Percentiles rank a stretch among this genome's conserved stretches.
These are phyloP conservation scores for Ceratobasidium sp. DNA, from an alignment of 1,284 basidiomycete genomes.

Conservation along the genomic window DNA sequence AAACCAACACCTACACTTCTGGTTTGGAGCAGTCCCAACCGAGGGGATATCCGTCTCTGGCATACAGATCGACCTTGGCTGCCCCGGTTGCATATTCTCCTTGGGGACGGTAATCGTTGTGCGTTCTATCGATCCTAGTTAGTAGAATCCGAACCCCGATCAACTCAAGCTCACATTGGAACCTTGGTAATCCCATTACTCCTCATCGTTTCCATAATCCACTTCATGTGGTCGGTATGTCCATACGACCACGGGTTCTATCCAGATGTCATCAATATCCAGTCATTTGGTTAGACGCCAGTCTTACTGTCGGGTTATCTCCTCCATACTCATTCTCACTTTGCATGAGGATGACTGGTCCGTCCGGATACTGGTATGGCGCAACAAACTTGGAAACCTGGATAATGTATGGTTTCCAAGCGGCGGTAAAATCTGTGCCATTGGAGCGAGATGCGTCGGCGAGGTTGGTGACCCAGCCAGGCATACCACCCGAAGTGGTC, in stretches of 20 bases:
- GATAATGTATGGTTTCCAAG: conserved; percentile 32
- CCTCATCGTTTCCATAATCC: conserved; percentile 16
- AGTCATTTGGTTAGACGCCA: background rate
- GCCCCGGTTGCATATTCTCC: conserved; percentile 21
- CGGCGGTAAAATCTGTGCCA: conserved; percentile 17
- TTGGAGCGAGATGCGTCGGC: background rate
- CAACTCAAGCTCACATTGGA: conserved; percentile 10
- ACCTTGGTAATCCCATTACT: no score
- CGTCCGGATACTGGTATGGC: conserved; percentile 45
- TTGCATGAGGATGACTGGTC: conserved; percentile 20
- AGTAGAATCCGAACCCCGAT: background rate
- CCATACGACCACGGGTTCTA: conserved; percentile 5
- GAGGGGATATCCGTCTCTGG: conserved; percentile 29
- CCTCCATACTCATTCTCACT: conserved; percentile 5
- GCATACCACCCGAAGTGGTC: conserved; percentile 20
- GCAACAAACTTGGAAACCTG: conserved; percentile 6
- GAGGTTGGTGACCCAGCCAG: no score
- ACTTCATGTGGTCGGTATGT: conserved; percentile 20
- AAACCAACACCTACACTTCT: background rate
- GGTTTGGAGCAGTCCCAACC: conserved; percentile 33
- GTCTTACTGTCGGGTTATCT: background rate
- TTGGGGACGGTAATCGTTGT: conserved; percentile 29
- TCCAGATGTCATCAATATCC: background rate
- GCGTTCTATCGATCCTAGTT: background rate
- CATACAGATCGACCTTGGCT: conserved; percentile 35